Base-by-base conservation (phyloP, 176 grass and related monocot species). In the Carex parvula region DNA sequence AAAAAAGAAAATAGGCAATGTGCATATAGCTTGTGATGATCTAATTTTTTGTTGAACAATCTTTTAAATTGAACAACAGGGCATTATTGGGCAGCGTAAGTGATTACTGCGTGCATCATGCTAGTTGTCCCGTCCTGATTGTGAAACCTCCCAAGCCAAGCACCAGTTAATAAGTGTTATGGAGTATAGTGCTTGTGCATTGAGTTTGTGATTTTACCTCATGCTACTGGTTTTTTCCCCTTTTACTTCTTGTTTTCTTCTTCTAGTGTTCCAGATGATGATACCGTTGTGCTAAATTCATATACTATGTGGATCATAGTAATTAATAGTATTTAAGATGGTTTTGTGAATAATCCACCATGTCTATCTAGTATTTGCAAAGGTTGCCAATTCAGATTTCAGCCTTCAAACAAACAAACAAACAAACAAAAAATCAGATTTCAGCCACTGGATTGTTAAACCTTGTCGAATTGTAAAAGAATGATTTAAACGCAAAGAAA, bases 41-140 rank as follows among this genome's bases (percentile, higher is more conserved):
- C 24, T 24, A 84, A 58, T 46, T 8, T 20, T 56, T 33, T 1
- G 15, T 71, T 70, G 46, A 20, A 68, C 11, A 18, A 8, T 84
- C 70, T 70, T 84, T 84, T 74, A 14, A 42, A 44, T 55, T 32
- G 4, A 66, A 41, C 9, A 26, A 61, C 75, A 87, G 89, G 78
- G 74, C 59, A 57, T 64, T 89, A 26, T 82, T 89, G 65, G 90
- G 90, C 62, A 91, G 87, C 60, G 87, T 89, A 62, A 91, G 84
- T 44, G 80, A 89, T 62, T 87, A 91, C 74, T 89, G 87, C 65
- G 57, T 52, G 30, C 84, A 89, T 70, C 81, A 84, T n/a, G 87
- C 73, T 4, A 87, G 13, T 56, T 89, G 87, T 80, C 73, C 87
- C 1, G 62, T 89, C 39, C 52, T 92, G 41, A 85, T 89, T 29